Evolutionary conservation across 805 yeast genomes (phyloP), one percentile per base, ranked within the genome.

Genomic region (Myxozyma sirexii): DNA sequence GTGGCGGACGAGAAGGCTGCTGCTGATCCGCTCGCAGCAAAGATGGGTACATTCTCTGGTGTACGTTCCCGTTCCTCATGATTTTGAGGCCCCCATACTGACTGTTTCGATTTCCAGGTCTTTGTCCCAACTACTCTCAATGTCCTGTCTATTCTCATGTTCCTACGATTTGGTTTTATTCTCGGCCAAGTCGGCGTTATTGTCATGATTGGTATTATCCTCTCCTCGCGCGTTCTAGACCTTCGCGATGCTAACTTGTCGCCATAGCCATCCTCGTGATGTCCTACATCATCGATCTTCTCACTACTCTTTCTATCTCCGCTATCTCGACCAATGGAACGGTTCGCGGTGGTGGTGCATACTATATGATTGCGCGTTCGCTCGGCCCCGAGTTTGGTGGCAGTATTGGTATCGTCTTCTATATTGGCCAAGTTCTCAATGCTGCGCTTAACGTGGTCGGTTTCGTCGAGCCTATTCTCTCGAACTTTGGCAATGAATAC

Each of bases 301-400:
- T 94, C 57, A 94, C 99, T 0, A 90, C 96, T 0, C 74, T 94
- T 66, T 89, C 97, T 21, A 85, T 94, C 59, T 88, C 96, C 56
- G 99, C 99, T 0, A 94, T 94, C 62, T 90, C 97, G 1, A 94
- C 99, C 1, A 94, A 94, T 71, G 99, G 99, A 23, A 90, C 96
- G 0, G 98, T 94, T 1, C 83, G 91, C 67, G 98, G 98, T 13
- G 99, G 99, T 15, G 99, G 99, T 49, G 97, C 98, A 0, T 94
- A 94, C 72, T 94, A 91, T 69, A 94, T 94, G 97, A 90, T 94
- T 60, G 88, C 96, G 35, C 80, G 99, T 66, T 87, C 96, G 35
- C 76, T 94, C 62, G 99, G 99, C 0, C 97, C 97, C 2, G 99
- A 94, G 72, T 94, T 94, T 74, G 99, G 99, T 27, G 99, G 99